A percentile compares a stretch with the other conserved stretches of the same genome.
phyloP scores from a whole-genome alignment of 1,139 yeast genomes.

The Yamadazyma sp. region DNA sequence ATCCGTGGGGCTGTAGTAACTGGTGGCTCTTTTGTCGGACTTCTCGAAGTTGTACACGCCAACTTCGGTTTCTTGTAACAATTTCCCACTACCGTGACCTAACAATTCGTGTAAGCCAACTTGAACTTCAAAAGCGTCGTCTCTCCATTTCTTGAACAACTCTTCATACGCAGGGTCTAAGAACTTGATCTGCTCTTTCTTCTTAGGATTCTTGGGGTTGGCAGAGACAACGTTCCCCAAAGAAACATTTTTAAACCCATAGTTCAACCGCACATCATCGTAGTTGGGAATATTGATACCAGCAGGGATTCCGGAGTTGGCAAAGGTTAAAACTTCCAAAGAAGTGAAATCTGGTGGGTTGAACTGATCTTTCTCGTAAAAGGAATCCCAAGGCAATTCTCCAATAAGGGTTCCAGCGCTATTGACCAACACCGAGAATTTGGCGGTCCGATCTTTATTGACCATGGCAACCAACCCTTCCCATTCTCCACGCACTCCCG shows the following conservation, averaged over 20 bases:
- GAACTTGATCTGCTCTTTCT: conserved; percentile 71
- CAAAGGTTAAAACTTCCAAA: conserved; percentile 83
- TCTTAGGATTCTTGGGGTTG: conserved; percentile 56
- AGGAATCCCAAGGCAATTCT: conserved; percentile 73
- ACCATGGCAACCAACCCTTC: conserved; percentile 93
- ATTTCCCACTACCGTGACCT: conserved; percentile 92
- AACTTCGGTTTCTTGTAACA: conserved; percentile 62
- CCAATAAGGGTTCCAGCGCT: conserved; percentile 65
- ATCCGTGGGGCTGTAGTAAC: conserved; percentile 76
- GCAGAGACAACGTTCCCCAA: conserved; percentile 83
- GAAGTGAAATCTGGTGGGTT: conserved; percentile 92
- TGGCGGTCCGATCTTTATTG: conserved; percentile 80
- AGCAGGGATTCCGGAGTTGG: conserved; percentile 88
- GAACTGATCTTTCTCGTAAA: conserved; percentile 79
- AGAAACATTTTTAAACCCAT: conserved; percentile 88
- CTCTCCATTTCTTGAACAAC: conserved; percentile 68
- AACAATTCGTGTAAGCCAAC: conserved; percentile 89
- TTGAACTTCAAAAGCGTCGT: conserved; percentile 86
- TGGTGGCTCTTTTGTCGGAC: conserved; percentile 62
- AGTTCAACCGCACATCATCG: conserved; percentile 78
- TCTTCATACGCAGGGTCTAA: conserved; percentile 52
- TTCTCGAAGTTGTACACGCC: conserved; percentile 73
- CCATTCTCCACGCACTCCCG: conserved; percentile 93
- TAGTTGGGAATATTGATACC: conserved; percentile 93
- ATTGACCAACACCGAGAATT: conserved; percentile 67